These are phyloP conservation scores for Fusarium agapanthi DNA, from an alignment of 2,329 filamentous ascomycete species.

Conservation along the genomic window DNA sequence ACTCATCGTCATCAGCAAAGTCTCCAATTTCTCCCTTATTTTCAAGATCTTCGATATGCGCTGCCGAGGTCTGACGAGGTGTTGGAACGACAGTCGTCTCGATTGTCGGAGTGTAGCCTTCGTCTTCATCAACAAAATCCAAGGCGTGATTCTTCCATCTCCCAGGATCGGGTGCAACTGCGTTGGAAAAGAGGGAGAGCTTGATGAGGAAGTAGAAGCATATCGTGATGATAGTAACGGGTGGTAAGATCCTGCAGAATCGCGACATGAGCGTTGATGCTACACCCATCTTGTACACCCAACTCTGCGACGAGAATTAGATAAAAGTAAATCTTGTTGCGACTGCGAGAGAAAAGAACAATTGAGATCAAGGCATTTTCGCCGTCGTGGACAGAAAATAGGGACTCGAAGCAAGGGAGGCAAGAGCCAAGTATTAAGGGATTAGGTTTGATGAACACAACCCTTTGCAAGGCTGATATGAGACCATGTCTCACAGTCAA, in stretches of 20 bases:
- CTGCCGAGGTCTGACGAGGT: background rate
- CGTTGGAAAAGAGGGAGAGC: background rate
- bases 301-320: background rate
- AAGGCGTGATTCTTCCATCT: background rate
- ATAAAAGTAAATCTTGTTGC: rapidly evolving
- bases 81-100: background rate
- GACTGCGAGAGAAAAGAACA: rapidly evolving
- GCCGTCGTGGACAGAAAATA: background rate
- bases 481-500: constrained; percentile 1
- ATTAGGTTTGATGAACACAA: background rate
- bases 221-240: background rate
- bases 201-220: background rate
- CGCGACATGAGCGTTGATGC: background rate
- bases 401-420: background rate
- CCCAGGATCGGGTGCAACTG: background rate
- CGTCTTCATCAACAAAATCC: background rate
- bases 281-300: background rate
- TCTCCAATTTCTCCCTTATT: background rate
- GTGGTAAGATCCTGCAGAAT: background rate
- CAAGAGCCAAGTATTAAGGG: background rate
- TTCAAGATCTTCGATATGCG: constrained; percentile 1
- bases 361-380: background rate
- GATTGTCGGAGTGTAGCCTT: background rate
- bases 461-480: constrained; percentile 6
- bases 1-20: background rate